Base-by-base conservation (phyloP, 2,329 filamentous ascomycete species). In the Fusarium nematophilum region DNA sequence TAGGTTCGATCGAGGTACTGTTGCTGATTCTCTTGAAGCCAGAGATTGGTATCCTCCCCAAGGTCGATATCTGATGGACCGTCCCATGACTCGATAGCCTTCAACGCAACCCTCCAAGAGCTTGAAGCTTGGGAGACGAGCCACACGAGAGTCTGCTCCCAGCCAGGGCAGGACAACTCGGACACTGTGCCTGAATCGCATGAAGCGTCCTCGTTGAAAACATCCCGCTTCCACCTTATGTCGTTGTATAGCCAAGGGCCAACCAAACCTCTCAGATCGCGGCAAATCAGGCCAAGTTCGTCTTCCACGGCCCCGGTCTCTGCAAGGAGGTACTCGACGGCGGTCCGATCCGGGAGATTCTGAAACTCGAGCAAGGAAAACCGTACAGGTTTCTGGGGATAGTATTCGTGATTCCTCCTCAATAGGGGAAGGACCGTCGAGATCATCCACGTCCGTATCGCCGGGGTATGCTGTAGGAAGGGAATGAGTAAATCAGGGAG, bases 161-260 rank as follows among this genome's bases (percentile, higher is more conserved):
- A 93, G 7, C 87, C 89, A 34, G 83, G 72, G 73, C 84, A 82
- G 51, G 78, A 73, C 44, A 73, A 51, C 6, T 72, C 65, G 13
- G 65, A 65, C 36, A 57, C 50, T 75, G 72, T 45, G 37, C 47
- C 64, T 8, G 62, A 56, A 56, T 82, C 38, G 23, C 30, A 45
- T 10, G 52, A 37, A 13, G 29, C 25, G 26, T 53, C 47, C 25
- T 43, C 30, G 10, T 37, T 46, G 15, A 52, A 51, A 34, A 56
- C 39, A 21, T 59, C 45, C 2, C 54, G 40, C 17, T 54, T 83
- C 78, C 88, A 87, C 48, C 88, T 83, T 15, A 75, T 81, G 44
- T 86, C 81, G 38, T 86, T 86, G 67, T 90, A 87, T 42, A 93
- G 78, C 90, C 90, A 94, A 3, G 91, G 90, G 0, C 87, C 88